phyloP scores from a whole-genome alignment of 169 alveolate genomes.

The Plasmodium billcollinsi region DNA sequence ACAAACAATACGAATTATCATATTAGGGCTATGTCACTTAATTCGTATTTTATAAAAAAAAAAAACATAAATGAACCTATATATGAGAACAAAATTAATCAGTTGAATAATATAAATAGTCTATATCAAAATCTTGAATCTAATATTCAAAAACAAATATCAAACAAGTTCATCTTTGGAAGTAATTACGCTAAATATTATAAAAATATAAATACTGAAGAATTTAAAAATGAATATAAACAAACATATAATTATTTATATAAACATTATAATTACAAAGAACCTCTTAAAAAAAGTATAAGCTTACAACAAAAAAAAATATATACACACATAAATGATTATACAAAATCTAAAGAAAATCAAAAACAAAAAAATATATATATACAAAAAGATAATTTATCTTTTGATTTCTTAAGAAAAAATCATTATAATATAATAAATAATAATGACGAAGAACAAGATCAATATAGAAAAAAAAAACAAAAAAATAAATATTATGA shows the following conservation, averaged over 20 bases:
- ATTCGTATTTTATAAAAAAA: constrained; percentile 11
- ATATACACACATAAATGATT: neutral
- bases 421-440: constrained; percentile 28
- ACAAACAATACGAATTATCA: neutral
- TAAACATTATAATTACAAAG: constrained; percentile 8
- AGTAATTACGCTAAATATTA: constrained; percentile 6
- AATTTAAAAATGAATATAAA: constrained; percentile 12
- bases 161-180: neutral
- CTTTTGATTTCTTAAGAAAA: constrained; percentile 1
- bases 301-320: neutral
- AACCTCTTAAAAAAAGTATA: neutral
- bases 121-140: neutral
- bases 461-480: constrained; percentile 11
- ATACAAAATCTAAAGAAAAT: neutral
- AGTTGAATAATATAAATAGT: neutral
- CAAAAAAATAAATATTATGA: constrained; percentile 26
- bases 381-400: neutral
- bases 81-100: neutral
- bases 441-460: constrained; percentile 21
- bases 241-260: constrained; percentile 19
- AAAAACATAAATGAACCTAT: neutral
- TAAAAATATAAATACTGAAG: neutral
- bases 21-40: constrained; percentile 29
- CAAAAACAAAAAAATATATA: neutral
- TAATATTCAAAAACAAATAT: neutral